phyloP scores from a whole-genome alignment of 2,329 filamentous ascomycete genomes.

The Microcyclospora pomicola region DNA sequence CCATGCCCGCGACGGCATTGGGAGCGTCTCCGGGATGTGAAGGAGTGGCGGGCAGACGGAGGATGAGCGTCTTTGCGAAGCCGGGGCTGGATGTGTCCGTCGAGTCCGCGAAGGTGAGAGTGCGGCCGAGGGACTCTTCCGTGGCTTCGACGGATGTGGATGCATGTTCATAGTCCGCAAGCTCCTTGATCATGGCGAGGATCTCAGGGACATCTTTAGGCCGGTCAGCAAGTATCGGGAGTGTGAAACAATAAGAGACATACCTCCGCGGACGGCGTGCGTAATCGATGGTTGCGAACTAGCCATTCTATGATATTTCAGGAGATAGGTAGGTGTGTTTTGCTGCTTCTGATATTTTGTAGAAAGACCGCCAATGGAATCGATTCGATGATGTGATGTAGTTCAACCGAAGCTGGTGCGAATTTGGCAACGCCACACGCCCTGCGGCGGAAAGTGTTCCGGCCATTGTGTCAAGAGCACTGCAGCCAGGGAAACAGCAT shows the following conservation, averaged over 20 bases:
- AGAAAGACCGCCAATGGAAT: no score
- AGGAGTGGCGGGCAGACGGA: conserved; percentile 27
- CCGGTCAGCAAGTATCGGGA: no score
- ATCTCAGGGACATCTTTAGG: conserved; percentile 64
- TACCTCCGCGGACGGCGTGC: conserved; percentile 41
- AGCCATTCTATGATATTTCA: no score
- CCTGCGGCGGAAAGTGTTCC: no score
- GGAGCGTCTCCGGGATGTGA: conserved; percentile 29
- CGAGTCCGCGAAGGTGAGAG: conserved; percentile 60
- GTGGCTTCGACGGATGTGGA: conserved; percentile 64
- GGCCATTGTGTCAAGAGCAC: no score
- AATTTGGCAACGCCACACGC: no score
- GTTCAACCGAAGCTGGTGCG: no score
- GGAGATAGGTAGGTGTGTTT: no score
- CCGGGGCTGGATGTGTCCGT: conserved; percentile 28
- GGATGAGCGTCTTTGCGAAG: conserved; percentile 62
- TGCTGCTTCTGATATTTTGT: no score
- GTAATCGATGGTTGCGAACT: conserved; percentile 29
- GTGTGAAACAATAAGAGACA: conserved; percentile 1
- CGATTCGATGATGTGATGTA: no score
- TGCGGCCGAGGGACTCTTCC: conserved; percentile 53
- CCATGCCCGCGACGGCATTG: conserved; percentile 53
- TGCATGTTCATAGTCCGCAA: conserved; percentile 79
- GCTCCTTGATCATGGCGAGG: conserved; percentile 65
- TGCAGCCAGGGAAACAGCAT: no score